Evolutionary conservation across 2,329 filamentous ascomycete species (phyloP).

Genomic region (Xylariaceae sp.): DNA sequence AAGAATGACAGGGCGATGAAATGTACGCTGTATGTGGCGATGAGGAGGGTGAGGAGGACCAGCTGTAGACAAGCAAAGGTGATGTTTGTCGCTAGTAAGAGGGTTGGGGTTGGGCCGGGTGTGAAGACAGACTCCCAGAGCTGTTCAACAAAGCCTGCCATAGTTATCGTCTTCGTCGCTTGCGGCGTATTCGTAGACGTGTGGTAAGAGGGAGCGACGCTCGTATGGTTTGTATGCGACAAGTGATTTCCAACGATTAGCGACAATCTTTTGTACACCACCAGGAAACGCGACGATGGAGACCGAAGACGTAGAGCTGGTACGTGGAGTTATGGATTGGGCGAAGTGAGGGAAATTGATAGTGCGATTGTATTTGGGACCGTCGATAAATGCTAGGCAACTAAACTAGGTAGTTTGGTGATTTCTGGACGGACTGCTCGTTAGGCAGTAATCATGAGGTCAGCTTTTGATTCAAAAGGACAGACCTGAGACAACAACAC

Average conservation of each 20-base stretch:
- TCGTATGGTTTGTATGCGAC: slow-evolving; percentile 20
- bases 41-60: slow-evolving; percentile 67
- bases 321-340: slow-evolving; percentile 1
- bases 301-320: not conserved
- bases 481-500: slow-evolving; percentile 4
- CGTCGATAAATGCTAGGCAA: not conserved
- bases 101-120: slow-evolving; percentile 79
- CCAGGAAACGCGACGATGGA: slow-evolving; percentile 6
- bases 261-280: slow-evolving; percentile 1
- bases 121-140: slow-evolving; percentile 93
- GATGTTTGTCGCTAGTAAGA: slow-evolving; percentile 83
- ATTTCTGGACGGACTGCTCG: slow-evolving; percentile 2
- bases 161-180: slow-evolving; percentile 27
- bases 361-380: not conserved
- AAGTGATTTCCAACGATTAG: slow-evolving; percentile 18
- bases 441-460: slow-evolving; percentile 10
- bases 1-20: slow-evolving; percentile 77
- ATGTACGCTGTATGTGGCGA: slow-evolving; percentile 82
- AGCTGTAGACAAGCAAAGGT: slow-evolving; percentile 82
- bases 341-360: slow-evolving; percentile 2
- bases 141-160: slow-evolving; percentile 62
- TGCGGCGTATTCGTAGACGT: not conserved
- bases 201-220: slow-evolving; percentile 2
- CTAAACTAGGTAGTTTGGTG: not conserved
- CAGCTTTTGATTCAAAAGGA: slow-evolving; percentile 12